Base-by-base conservation (phyloP, 2,329 filamentous ascomycete species). In the Madurella fahalii region DNA sequence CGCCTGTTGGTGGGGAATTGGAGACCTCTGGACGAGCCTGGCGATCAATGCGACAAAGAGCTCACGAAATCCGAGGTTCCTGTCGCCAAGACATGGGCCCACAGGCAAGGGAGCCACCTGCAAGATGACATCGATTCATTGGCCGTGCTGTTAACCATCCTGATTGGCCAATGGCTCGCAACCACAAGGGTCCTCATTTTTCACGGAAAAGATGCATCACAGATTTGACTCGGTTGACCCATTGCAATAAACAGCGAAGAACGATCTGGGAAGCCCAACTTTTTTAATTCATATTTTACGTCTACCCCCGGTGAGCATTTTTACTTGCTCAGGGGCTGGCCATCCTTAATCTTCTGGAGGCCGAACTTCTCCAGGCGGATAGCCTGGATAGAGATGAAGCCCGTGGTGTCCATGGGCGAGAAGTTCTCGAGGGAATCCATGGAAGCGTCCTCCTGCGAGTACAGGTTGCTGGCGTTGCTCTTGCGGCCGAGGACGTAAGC, bases 301-400 rank as follows among this genome's bases (percentile, higher is more conserved):
- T 40, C 34, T 50, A 42, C 37, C 9, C 30, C 40, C 43, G 18
- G 13, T 25, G 15, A 40, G 16, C 39, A 17, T 16, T 31, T 31
- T 54, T 57, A 63, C 48, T 58, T 54, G 60, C 53, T 61, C 31
- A 69, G 64, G 20, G 65, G 63, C 64, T 67, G 59, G 58, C 72
- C 73, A 15, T 69, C 61, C 64, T 70, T 68, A 53, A 68, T 69
- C 69, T 73, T 73, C 52, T 67, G 65, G 2, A 66, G 62, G 46
- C 76, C 75, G 56, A 75, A 79, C 71, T 81, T 85, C 72, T 83
- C 74, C 47, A 87, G 72, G 43, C 82, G 77, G 61, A 87, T 87
- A 60, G 82, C 82, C 66, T 93, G 78, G 63, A 90, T 85, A 50
- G 78, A 79, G 66, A 93, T 84, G 67, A 86, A 85, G 25, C 78